Base-by-base conservation (phyloP, 1,284 basidiomycete species). In the Trametes sp. region DNA sequence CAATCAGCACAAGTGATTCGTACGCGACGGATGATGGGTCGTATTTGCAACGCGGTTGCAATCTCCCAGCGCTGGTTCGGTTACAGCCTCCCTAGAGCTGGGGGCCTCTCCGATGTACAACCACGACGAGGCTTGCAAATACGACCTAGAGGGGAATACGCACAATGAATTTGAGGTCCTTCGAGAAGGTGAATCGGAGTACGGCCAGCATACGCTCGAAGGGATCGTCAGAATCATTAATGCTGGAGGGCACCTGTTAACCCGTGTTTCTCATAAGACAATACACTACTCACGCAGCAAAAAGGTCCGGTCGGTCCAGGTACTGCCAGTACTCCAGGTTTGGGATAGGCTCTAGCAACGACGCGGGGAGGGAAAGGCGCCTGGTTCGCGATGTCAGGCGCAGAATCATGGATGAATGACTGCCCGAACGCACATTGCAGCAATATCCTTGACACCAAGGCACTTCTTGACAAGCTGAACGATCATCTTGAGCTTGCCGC, bases 281-380 rank as follows among this genome's bases (percentile, higher is more conserved):
- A n/a, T n/a, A n/a, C 31, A 33, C 58, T 35, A 81, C 87, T 80
- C 74, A 96, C 94, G 93, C 88, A 71, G 92, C 90, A 74, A 98
- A 96, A 49, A 96, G 82, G 77, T 98, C 96, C 11, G 96, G 95
- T 66, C 96, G 85, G 77, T 98, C 96, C 52, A 96, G 84, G 72
- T 97, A 98, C 68, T 95, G 93, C 93, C 93, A 97, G 78, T 95
- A 96, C 78, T 98, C 96, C 57, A 98, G 85, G 77, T 97, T 98
- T 4, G 95, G 95, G 71, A 96, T 86, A 5, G 95, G 95, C 73
- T 97, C 95, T 42, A 97, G 84, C 54, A 97, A 77, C 28, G 94
- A 96, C 14, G 95, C 94, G 2, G 95, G 95, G 50, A 97, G 80
- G 0, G 94, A 96, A 28, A 97, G 80, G 59, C 94, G 92, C 85